Base-by-base conservation (phyloP, 768 basidiomycete genomes). In the Pleurotus eryngii region DNA sequence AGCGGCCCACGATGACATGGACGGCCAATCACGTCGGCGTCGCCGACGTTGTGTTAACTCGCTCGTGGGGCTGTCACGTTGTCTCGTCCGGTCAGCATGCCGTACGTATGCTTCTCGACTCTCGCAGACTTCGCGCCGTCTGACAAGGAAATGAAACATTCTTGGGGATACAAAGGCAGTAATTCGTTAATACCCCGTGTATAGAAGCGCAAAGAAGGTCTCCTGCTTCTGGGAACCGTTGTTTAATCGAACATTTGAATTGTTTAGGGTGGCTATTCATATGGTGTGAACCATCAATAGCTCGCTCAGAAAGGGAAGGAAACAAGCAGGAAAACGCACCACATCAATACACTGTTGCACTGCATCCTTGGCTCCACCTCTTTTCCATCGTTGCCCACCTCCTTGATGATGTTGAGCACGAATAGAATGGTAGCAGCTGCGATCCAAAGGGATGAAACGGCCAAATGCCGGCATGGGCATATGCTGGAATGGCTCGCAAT, bases 381-480 rank as follows among this genome's bases (percentile, higher is more conserved):
- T 3, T 61, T 57, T 3, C 76, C 77, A 0, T 65, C 43, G 15
- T 58, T 61, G 39, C 76, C 71, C 18, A 66, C 60, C 1, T 69
- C 69, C 53, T 74, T 72, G 22, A 50, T 58, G 35, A 76, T 67
- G 38, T 67, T 60, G 45, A 68, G 73, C 4, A 57, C 57, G 15
- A 65, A 59, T 4, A 75, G 56, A 3, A 74, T 60, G 3, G 64
- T 66, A 1, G 64, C 67, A 9, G 71, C 66, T 1, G 66, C 67
- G 20, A 76, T 66, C 68, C 70, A 72, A 6, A 65, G 58, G 7
- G 70, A 64, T 35, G 65, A 64, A 5, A 64, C 38, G 6, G 70
- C 73, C 22, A 75, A 59, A 57, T 72, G 67, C 5, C 74, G 68
- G 7, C 77, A 75, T 5, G 73, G 74, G 46, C 69, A 71, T 9